Evolutionary conservation across 805 yeast genomes (phyloP), one percentile per base, ranked within the genome.

Genomic region (Candida broadrunensis): DNA sequence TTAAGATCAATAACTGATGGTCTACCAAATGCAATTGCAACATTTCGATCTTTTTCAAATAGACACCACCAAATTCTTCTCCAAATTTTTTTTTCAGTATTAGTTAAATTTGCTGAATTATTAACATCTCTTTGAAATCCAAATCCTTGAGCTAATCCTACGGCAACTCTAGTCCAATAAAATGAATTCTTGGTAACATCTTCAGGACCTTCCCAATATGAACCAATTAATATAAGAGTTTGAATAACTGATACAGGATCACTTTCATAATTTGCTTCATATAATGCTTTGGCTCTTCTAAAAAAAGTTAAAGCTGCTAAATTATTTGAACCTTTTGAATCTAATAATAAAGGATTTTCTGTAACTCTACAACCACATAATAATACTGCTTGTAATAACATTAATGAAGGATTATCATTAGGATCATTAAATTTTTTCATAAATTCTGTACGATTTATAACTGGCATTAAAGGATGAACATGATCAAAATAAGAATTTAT

Each of bases 41-140:
- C 78, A 31, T 77, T 68, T 18, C 88, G 65, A 59, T 86, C 95
- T 50, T 86, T 80, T 43, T 79, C 77, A 56, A 81, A 83, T 16
- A 87, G 61, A 46, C 80, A 70, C 95, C 95, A 86, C 88, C 89
- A 86, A 12, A 84, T 69, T 33, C 89, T 67, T 48, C 83, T 73
- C 73, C 83, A 80, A 30, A 80, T 55, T 44, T 76, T 76, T 50
- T 64, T 65, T 33, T 69, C 65, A 36, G 59, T 41, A 19, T 61
- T 51, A 36, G 76, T 71, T 16, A 70, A 55, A 14, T 56, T 58
- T 21, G 74, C 58, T 36, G 75, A 60, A 20, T 55, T 58, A 16
- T 67, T 61, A 31, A 77, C 71, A 45, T 71, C 77, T 47, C 87
- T 70, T 57, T 87, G 93, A 49, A 87, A 67, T 1, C 95, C 95